Conservation (phyloP, 73 alveolate species). For the Loxodes magnus region DNA sequence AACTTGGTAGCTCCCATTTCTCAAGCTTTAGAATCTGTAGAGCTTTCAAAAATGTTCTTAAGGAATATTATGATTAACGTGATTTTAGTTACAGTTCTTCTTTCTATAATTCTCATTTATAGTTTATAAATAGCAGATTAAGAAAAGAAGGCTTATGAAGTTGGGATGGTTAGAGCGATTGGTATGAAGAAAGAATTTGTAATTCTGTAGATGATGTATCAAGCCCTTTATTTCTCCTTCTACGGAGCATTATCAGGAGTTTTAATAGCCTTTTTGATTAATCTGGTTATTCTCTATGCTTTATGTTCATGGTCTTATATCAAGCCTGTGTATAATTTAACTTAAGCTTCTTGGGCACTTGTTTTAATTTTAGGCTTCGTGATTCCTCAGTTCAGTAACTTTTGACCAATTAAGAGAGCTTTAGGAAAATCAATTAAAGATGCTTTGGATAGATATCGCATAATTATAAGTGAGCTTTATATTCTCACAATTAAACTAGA, state of each 20-base stretch:
- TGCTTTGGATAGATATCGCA: conserved; percentile 72
- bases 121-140: conserved; percentile 83
- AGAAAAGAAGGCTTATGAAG: conserved; percentile 87
- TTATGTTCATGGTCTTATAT: conserved; percentile 17
- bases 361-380: conserved; percentile 66
- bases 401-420: conserved; percentile 76
- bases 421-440: conserved; percentile 76
- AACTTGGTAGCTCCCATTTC: no score
- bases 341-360: conserved; percentile 22
- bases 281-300: conserved; percentile 11
- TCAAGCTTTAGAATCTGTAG: no score
- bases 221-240: conserved; percentile 69
- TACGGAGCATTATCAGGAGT: conserved; percentile 85
- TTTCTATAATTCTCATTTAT: conserved; percentile 71
- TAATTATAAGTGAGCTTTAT: conserved; percentile 62
- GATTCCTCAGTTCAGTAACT: conserved; percentile 67
- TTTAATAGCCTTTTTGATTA: conserved; percentile 39
- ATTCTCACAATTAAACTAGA: conserved; percentile 74
- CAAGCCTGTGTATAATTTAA: conserved; percentile 15
- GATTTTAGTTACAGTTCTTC: conserved; percentile 60
- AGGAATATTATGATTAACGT: conserved; percentile 59
- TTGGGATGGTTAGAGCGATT: conserved; percentile 89
- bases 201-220: conserved; percentile 41
- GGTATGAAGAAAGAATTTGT: conserved; percentile 64
- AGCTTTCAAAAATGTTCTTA: no score